phyloP scores from a whole-genome alignment of 805 yeast genomes.

The Candida patagonica region DNA sequence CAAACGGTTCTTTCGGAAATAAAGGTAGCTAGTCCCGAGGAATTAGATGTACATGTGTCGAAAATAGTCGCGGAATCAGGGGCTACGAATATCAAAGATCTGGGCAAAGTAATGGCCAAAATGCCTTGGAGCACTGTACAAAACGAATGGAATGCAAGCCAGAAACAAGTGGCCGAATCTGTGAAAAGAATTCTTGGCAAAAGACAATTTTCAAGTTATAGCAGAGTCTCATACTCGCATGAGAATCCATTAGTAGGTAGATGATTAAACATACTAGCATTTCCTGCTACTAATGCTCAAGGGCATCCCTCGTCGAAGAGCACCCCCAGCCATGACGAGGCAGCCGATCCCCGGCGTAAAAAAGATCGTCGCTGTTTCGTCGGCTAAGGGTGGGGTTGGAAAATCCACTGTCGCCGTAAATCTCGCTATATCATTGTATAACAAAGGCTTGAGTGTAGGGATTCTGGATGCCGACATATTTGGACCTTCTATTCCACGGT shows the following conservation, averaged over 20 bases:
- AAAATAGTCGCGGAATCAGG: constrained; percentile 15
- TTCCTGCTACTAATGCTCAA: neutral
- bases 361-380: constrained; percentile 55
- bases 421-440: constrained; percentile 51
- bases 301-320: constrained; percentile 32
- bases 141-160: constrained; percentile 25
- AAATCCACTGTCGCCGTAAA: constrained; percentile 66
- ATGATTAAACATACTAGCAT: neutral
- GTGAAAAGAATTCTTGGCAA: constrained; percentile 15
- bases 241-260: constrained; percentile 47
- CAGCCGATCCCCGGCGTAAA: constrained; percentile 49
- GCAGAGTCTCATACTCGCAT: constrained; percentile 27
- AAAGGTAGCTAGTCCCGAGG: constrained; percentile 42
- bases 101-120: constrained; percentile 19
- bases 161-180: constrained; percentile 21
- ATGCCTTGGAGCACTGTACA: constrained; percentile 23
- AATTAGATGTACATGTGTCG: constrained; percentile 30
- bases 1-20: constrained; percentile 32
- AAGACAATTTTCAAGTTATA: constrained; percentile 22
- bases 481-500: constrained; percentile 75
- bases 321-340: constrained; percentile 40
- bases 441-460: constrained; percentile 50
- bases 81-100: constrained; percentile 11
- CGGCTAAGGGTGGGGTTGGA: constrained; percentile 79
- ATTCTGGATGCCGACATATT: constrained; percentile 72